phyloP scores from a whole-genome alignment of 169 alveolate genomes.

The Ophryocystis elektroscirrha region DNA sequence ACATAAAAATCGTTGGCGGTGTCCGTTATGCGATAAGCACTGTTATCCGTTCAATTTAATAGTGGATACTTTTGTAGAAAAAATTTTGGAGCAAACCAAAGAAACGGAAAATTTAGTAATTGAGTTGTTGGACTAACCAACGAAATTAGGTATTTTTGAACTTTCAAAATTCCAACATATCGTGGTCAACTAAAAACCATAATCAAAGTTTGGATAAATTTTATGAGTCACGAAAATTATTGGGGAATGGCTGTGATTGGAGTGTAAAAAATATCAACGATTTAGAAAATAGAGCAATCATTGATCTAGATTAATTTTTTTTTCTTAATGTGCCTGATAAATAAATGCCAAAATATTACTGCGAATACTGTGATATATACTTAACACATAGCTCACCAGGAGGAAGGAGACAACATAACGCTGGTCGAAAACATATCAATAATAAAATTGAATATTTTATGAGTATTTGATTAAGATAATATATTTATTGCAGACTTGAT shows the following conservation, averaged over 20 bases:
- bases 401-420: conserved; percentile 89
- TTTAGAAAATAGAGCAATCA: no score
- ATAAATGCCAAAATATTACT: conserved; percentile 90
- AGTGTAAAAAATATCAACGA: no score
- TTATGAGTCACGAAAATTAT: no score
- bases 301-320: no score
- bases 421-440: conserved; percentile 88
- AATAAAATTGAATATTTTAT: conserved; percentile 87
- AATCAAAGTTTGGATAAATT: no score
- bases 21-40: not conserved
- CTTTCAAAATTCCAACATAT: no score
- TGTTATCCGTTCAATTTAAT: not conserved
- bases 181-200: no score
- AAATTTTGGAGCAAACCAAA: not conserved
- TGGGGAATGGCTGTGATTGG: no score
- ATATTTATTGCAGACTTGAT: not conserved
- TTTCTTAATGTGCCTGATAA: not conserved
- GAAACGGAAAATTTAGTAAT: not conserved
- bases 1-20: not conserved
- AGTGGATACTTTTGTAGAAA: not conserved
- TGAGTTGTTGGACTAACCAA: no score
- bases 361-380: conserved; percentile 97
- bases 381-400: conserved; percentile 92
- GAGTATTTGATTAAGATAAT: conserved; percentile 22
- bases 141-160: no score